Conservation (phyloP, 257 asterid species). For the Mitragyna speciosa region DNA sequence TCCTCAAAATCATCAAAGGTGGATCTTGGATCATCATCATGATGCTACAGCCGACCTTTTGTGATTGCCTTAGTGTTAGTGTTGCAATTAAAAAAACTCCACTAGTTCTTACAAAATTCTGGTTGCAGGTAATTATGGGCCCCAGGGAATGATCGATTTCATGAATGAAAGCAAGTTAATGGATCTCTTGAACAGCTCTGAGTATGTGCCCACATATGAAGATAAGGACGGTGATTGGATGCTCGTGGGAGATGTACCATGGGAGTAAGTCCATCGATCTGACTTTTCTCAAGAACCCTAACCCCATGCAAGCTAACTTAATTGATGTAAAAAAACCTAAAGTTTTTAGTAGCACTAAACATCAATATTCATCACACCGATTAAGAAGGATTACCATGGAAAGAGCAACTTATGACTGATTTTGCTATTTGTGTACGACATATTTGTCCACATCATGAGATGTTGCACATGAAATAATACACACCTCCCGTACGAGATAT, state of each 20-base stretch:
- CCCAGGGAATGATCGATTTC: slow-evolving; percentile 56
- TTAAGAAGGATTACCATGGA: background rate
- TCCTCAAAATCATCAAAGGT: slow-evolving; percentile 17
- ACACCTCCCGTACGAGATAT: background rate
- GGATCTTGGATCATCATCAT: slow-evolving; percentile 13
- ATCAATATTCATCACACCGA: background rate
- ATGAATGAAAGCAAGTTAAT: slow-evolving; percentile 56
- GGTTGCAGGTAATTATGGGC: slow-evolving; percentile 46
- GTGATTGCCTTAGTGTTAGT: slow-evolving; percentile 7
- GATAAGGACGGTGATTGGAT: slow-evolving; percentile 69
- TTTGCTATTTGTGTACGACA: background rate
- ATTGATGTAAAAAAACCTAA: background rate
- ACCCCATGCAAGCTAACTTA: background rate
- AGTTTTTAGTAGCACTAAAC: background rate
- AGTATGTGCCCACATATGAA: slow-evolving; percentile 55
- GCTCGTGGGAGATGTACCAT: slow-evolving; percentile 61
- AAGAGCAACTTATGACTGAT: no score
- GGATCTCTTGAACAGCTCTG: slow-evolving; percentile 55
- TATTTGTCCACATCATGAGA: background rate
- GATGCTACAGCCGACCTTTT: slow-evolving; percentile 1
- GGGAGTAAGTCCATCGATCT: slow-evolving; percentile 42
- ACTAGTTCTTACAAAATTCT: slow-evolving; percentile 7
- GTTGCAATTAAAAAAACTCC: slow-evolving; percentile 7
- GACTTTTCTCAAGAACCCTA: slow-evolving; percentile 6
- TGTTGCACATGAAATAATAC: slow-evolving; percentile 1